Evolutionary conservation across 2,329 filamentous ascomycete species (phyloP), one percentile per base, ranked within the genome.

Genomic region (Calonectria crousiana): DNA sequence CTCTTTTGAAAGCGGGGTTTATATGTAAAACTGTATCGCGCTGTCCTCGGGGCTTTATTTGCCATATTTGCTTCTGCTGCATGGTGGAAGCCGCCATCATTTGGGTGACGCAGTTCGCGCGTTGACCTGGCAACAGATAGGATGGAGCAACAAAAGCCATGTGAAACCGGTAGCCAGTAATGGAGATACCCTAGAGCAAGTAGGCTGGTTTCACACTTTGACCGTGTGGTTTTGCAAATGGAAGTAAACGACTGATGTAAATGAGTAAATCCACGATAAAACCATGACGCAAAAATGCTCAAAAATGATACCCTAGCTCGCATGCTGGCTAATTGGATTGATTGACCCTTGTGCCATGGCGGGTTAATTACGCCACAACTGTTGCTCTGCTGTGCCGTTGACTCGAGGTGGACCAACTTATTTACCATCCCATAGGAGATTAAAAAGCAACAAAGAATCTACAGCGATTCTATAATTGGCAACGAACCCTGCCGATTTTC

Each of bases 1-100:
- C 56, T 62, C 20, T 41, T 38, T 41, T 36, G 34, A 62, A 62
- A 62, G 34, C 56, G 56, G 56, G 56, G 56, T 41, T 62, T 62
- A 62, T 62, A 62, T 62, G 56, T 38, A 41, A 62, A 62, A 62
- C 56, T 26, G 36, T 41, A 62, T 62, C 23, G 23, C 26, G 36
- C 10, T 41, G 34, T 41, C 14, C 34, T 41, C 14, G 36, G 56
- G 56, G 26, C 56, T 62, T 41, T 62, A 62, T 62, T 41, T 62
- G 36, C 13, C 16, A 41, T 62, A 41, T 41, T 62, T 62, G 56
- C 56, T 62, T 62, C 56, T 62, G 56, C 26, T 62, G 36, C 56
- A 18, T 36, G 34, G 56, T 28, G 34, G 34, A 56, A 62, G 23
- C n/a, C 34, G 26, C 34, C 56, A 56, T 62, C 56, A 41, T 62